Conservation (phyloP, 1,284 basidiomycete genomes). For the Cryptococcus sp. region DNA sequence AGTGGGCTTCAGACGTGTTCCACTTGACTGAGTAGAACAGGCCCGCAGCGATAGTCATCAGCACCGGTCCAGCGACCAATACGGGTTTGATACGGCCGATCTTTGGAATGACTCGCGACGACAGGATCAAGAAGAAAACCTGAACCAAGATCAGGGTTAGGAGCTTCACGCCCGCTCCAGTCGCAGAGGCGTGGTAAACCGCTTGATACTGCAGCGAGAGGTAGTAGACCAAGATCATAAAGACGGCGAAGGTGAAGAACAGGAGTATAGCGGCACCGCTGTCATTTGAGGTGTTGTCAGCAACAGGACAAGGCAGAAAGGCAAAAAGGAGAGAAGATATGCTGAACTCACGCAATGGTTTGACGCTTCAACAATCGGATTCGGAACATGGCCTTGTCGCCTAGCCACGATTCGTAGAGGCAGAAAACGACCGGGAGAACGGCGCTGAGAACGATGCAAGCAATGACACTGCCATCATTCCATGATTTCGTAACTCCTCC, state of each 20-base stretch:
- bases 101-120: conserved; percentile 42
- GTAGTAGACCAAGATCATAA: conserved; percentile 50
- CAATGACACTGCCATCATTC: conserved; percentile 50
- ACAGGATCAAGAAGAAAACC: conserved; percentile 44
- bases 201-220: conserved; percentile 47
- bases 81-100: conserved; percentile 47
- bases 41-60: conserved; percentile 42
- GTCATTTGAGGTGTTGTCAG: conserved; percentile 3
- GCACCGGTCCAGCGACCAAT: conserved; percentile 42
- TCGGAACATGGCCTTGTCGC: conserved; percentile 52
- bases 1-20: conserved; percentile 27
- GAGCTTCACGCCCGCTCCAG: conserved; percentile 47
- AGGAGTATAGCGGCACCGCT: conserved; percentile 34
- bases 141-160: conserved; percentile 50
- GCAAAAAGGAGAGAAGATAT: neutral
- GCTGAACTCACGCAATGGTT: conserved; percentile 40
- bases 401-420: conserved; percentile 48
- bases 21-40: conserved; percentile 45
- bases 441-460: conserved; percentile 46
- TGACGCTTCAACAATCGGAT: conserved; percentile 47
- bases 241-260: conserved; percentile 40
- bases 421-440: conserved; percentile 46
- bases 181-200: conserved; percentile 47
- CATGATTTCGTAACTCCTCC: conserved; percentile 51
- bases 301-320: neutral